A percentile compares a stretch with the other conserved stretches of the same genome.
Evolutionary conservation across 768 basidiomycete genomes (phyloP).

Genomic region (Phylloporus sp.): DNA sequence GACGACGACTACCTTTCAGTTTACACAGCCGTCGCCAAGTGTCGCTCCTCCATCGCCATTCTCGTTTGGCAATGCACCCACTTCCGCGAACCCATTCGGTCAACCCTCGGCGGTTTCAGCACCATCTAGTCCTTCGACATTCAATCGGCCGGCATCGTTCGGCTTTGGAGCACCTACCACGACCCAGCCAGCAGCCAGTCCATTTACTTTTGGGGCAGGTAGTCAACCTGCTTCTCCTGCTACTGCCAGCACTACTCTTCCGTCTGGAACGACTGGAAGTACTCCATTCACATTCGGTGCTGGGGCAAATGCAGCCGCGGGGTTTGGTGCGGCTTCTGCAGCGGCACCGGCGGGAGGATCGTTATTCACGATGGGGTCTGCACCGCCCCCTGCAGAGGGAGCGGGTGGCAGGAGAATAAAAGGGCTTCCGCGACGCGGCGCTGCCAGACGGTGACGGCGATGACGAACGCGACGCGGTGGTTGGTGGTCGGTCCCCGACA

Average conservation of each 20-base stretch:
- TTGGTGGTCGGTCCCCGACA: constrained; percentile 7
- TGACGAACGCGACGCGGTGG: constrained; percentile 7
- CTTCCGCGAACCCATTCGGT: constrained; percentile 39
- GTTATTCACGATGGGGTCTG: constrained; percentile 59
- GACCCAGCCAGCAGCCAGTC: constrained; percentile 28
- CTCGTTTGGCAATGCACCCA: constrained; percentile 39
- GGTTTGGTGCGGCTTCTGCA: constrained; percentile 40
- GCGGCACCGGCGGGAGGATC: constrained; percentile 29
- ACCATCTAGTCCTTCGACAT: constrained; percentile 56
- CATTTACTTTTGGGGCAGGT: constrained; percentile 48
- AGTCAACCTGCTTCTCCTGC: constrained; percentile 60
- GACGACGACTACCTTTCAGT: constrained; percentile 44
- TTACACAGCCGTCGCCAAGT: constrained; percentile 37
- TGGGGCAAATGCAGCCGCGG: constrained; percentile 25
- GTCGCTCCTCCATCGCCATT: constrained; percentile 39
- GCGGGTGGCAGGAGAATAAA: constrained; percentile 43
- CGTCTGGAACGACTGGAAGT: constrained; percentile 24
- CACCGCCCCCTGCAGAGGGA: constrained; percentile 38
- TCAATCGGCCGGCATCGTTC: constrained; percentile 44
- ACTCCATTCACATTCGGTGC: constrained; percentile 37
- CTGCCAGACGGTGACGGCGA: constrained; percentile 22
- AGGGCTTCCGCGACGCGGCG: constrained; percentile 47
- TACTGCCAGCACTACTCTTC: constrained; percentile 32
- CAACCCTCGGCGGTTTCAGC: constrained; percentile 41
- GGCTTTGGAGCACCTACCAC: constrained; percentile 40